Evolutionary conservation across 2,329 filamentous ascomycete genomes (phyloP).

Genomic region (Xylaria sp.): DNA sequence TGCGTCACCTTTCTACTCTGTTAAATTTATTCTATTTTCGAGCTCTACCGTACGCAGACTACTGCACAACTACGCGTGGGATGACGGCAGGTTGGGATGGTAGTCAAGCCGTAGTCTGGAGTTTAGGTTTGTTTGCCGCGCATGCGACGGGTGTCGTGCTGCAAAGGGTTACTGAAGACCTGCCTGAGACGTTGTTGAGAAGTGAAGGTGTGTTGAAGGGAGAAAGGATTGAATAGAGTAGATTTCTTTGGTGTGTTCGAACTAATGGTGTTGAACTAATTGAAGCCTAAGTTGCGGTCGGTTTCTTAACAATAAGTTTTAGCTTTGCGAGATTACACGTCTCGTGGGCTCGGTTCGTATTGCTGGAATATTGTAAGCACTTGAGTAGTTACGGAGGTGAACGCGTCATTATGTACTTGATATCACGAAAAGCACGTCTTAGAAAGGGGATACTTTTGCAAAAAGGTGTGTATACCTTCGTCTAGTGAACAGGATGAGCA

Average conservation of each 20-base stretch:
- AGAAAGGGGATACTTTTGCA: neutral
- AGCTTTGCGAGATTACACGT: neutral
- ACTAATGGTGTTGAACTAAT: neutral
- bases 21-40: neutral
- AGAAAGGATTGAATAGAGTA: neutral
- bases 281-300: neutral
- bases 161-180: neutral
- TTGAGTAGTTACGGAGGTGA: neutral
- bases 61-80: neutral
- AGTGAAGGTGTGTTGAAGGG: neutral
- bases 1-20: neutral
- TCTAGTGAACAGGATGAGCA: neutral
- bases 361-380: neutral
- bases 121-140: neutral
- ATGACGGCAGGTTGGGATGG: neutral
- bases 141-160: neutral
- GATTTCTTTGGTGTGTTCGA: neutral
- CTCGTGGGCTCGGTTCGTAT: neutral
- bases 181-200: neutral
- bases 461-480: neutral
- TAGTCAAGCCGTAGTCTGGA: neutral
- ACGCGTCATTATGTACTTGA: neutral
- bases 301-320: neutral
- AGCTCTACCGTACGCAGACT: neutral
- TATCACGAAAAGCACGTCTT: neutral